Percentiles rank a stretch among this genome's conserved stretches.
These are phyloP conservation scores for Scortechinia acanthostroma DNA, from an alignment of 2,329 filamentous ascomycete genomes.

Conservation along the genomic window DNA sequence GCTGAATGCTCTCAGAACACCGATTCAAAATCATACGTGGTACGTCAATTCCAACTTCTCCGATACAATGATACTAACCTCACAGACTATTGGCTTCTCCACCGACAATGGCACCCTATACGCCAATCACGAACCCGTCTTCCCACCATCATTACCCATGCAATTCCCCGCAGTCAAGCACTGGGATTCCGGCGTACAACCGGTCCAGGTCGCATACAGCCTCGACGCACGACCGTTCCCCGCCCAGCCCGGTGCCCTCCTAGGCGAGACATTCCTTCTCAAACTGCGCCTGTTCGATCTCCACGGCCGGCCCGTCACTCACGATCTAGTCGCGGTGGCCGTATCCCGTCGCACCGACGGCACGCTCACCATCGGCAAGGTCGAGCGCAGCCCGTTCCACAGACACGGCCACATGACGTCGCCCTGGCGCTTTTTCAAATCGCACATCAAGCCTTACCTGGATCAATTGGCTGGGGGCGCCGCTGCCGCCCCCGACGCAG, in stretches of 20 bases:
- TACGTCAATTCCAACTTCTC: not conserved
- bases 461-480: too few relatives aligned
- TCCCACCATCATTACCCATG: not conserved
- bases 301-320: not conserved
- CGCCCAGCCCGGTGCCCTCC: too few relatives aligned
- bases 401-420: too few relatives aligned
- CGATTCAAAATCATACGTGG: not conserved
- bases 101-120: not conserved
- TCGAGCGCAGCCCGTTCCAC: not conserved
- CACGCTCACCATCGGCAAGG: not conserved
- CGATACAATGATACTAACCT: not conserved
- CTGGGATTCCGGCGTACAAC: not conserved
- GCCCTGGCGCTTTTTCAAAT: too few relatives aligned
- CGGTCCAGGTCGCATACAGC: not conserved
- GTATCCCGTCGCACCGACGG: not conserved
- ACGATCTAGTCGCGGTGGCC: not conserved
- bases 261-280: not conserved
- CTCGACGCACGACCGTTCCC: not conserved
- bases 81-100: not conserved
- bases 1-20: not conserved
- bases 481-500: not conserved
- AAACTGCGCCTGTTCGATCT: not conserved
- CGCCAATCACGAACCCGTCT: not conserved
- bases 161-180: not conserved
- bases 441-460: too few relatives aligned